Percentiles rank a stretch among this genome's conserved stretches.
phyloP scores from a whole-genome alignment of 225 moss, liverwort and hornwort species.

The Physcomitrellopsis africana region DNA sequence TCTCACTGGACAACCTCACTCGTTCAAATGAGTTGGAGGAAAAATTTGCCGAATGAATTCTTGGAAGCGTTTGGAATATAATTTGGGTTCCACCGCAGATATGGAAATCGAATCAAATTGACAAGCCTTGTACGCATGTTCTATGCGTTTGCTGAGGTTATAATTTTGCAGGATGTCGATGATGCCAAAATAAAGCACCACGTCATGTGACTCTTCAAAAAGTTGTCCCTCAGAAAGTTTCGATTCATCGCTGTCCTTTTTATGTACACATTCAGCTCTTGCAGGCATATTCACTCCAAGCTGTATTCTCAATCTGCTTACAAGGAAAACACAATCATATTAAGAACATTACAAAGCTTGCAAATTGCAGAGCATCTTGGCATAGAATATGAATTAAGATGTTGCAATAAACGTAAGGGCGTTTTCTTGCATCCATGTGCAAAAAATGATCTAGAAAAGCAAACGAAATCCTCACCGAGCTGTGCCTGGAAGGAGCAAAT shows the following conservation, averaged over 20 bases:
- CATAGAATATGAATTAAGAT: not conserved
- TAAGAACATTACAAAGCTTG: conserved; percentile 12
- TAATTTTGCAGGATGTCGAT: conserved; percentile 99
- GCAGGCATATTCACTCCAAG: conserved; percentile 99
- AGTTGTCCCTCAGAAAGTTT: conserved; percentile 78
- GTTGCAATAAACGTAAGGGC: too few relatives aligned
- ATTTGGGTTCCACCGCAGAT: conserved; percentile 97
- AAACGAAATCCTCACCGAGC: conserved; percentile 66
- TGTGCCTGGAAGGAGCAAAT: conserved; percentile 90
- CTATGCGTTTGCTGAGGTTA: conserved; percentile 90
- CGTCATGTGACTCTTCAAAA: conserved; percentile 96
- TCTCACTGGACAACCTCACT: conserved; percentile 30
- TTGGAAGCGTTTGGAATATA: conserved; percentile 97
- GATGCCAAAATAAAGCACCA: conserved; percentile 99
- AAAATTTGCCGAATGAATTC: conserved; percentile 92
- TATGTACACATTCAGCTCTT: conserved; percentile 85
- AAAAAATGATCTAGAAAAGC: not conserved
- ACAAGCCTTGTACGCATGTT: conserved; percentile 96
- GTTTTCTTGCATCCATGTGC: too few relatives aligned
- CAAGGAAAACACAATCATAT: conserved; percentile 18
- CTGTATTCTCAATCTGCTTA: conserved; percentile 90
- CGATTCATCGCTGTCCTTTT: conserved; percentile 52
- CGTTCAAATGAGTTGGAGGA: conserved; percentile 70
- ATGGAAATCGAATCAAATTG: conserved; percentile 95
- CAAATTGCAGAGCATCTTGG: not conserved